phyloP scores from a whole-genome alignment of 1,284 basidiomycete genomes.

The Schizophyllum commune region DNA sequence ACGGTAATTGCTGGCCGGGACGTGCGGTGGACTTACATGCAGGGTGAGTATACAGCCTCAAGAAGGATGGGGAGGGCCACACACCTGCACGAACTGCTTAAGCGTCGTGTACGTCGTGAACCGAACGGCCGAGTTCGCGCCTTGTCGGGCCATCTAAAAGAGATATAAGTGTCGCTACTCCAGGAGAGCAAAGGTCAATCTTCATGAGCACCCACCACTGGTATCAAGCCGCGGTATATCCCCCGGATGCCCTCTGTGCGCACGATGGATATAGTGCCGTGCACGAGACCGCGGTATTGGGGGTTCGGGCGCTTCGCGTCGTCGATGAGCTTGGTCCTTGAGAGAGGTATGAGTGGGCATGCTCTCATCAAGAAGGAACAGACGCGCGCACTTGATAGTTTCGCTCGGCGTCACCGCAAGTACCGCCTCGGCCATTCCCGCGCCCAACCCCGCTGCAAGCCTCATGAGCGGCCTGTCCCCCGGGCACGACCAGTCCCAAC shows the following conservation, averaged over 20 bases:
- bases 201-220: conserved; percentile 62
- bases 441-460: conserved; percentile 78
- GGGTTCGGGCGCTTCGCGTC: conserved; percentile 84
- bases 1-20: conserved; percentile 81
- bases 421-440: conserved; percentile 91
- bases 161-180: too few species aligned
- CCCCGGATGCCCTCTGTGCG: conserved; percentile 77
- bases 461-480: background rate
- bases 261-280: conserved; percentile 81
- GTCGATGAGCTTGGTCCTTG: conserved; percentile 95
- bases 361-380: background rate
- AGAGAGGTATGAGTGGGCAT: background rate
- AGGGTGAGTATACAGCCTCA: conserved; percentile 35
- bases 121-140: conserved; percentile 94
- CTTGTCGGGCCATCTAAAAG: conserved; percentile 89
- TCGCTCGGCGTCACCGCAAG: conserved; percentile 97
- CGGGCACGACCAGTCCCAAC: conserved; percentile 13
- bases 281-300: conserved; percentile 81
- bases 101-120: conserved; percentile 57
- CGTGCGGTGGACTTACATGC: conserved; percentile 62
- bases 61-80: background rate
- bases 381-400: conserved; percentile 82
- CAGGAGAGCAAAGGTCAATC: background rate
- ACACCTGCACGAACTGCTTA: conserved; percentile 10
- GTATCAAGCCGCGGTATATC: conserved; percentile 89